Percentiles rank a stretch among this genome's conserved stretches.
Conservation (phyloP, 257 asterid genomes). For the Hygrophila difformis region DNA sequence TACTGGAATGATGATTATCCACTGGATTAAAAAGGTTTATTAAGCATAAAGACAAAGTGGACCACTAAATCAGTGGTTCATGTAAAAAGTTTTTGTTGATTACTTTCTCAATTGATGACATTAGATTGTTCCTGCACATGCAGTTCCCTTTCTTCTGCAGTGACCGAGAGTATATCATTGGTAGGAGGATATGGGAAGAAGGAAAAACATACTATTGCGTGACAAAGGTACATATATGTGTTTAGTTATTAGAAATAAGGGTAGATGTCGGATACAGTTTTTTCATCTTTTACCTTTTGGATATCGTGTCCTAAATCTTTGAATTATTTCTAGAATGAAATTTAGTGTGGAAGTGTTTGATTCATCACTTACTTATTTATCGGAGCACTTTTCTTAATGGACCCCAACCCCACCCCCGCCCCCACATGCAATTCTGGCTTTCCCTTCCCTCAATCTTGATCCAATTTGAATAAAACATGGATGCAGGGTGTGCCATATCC, state of each 20-base stretch:
- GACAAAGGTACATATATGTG: conserved; percentile 47
- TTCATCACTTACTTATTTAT: too few relatives aligned
- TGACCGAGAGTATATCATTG: conserved; percentile 76
- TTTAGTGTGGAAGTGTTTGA: too few relatives aligned
- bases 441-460: background rate
- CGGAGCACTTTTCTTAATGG: too few relatives aligned
- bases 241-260: background rate
- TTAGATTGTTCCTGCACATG: conserved; percentile 16
- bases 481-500: conserved; percentile 76
- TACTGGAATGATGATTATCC: conserved; percentile 68
- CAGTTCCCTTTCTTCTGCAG: conserved; percentile 96
- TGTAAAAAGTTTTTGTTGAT: conserved; percentile 7
- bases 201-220: conserved; percentile 53
- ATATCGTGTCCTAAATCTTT: too few relatives aligned
- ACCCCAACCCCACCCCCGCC: too few relatives aligned
- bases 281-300: background rate
- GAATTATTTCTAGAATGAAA: too few relatives aligned
- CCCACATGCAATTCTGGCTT: too few relatives aligned
- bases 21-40: conserved; percentile 87
- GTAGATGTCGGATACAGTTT: background rate
- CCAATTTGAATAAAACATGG: conserved; percentile 14
- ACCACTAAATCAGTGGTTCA: conserved; percentile 1
- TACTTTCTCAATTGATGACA: conserved; percentile 13
- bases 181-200: conserved; percentile 78
- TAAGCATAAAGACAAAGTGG: too few relatives aligned